These are phyloP conservation scores for Didymosphaeria variabile DNA, from an alignment of 2,329 filamentous ascomycete genomes.

Conservation along the genomic window DNA sequence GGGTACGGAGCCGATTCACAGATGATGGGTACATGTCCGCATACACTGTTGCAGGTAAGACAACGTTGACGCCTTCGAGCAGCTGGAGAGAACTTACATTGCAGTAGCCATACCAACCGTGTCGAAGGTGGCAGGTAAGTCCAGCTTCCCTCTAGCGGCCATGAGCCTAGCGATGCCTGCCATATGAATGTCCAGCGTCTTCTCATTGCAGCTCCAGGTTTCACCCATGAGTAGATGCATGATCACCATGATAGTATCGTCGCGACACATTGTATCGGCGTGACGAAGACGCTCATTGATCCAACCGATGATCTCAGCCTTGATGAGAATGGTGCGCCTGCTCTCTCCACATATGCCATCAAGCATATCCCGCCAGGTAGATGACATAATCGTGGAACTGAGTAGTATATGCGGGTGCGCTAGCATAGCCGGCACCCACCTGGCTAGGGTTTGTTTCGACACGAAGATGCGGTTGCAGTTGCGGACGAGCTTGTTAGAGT, in stretches of 20 bases:
- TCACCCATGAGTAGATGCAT: slow-evolving; percentile 42
- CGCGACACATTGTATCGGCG: slow-evolving; percentile 22
- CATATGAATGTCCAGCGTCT: slow-evolving; percentile 34
- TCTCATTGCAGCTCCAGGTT: slow-evolving; percentile 43
- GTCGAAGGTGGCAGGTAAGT: slow-evolving; percentile 21
- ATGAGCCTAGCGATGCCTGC: slow-evolving; percentile 36
- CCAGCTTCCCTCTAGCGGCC: slow-evolving; percentile 34
- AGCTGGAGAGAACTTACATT: slow-evolving; percentile 28
- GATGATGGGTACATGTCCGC: slow-evolving; percentile 38
- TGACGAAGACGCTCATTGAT: slow-evolving; percentile 34
- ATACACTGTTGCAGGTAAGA: slow-evolving; percentile 30
- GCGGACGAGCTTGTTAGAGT: slow-evolving; percentile 28
- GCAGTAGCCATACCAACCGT: slow-evolving; percentile 31
- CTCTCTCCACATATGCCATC: slow-evolving; percentile 34
- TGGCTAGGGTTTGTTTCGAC: slow-evolving; percentile 29
- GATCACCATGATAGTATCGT: slow-evolving; percentile 41
- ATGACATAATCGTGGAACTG: slow-evolving; percentile 34
- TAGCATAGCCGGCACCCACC: slow-evolving; percentile 39
- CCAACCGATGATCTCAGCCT: slow-evolving; percentile 37
- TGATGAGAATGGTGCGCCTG: slow-evolving; percentile 34
- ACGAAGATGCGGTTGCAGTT: slow-evolving; percentile 35
- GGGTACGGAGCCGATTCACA: slow-evolving; percentile 35
- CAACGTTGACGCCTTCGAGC: not conserved
- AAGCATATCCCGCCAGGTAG: slow-evolving; percentile 43
- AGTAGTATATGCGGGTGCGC: slow-evolving; percentile 37